Base-by-base conservation (phyloP, 2,329 filamentous ascomycete genomes). In the Chlorencoelia australis region DNA sequence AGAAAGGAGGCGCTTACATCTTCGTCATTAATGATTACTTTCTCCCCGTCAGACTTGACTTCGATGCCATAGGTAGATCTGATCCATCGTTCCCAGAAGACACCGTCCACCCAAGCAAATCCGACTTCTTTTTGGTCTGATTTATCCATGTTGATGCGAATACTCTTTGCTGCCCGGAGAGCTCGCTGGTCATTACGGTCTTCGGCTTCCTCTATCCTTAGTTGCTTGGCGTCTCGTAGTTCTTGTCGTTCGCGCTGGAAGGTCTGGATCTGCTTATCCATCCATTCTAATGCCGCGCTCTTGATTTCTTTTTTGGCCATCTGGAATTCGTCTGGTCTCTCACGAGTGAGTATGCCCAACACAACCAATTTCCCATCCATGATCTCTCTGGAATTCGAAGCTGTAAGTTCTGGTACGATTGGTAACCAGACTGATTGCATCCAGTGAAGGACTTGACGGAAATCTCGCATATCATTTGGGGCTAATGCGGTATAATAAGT, bases 11-110 rank as follows among this genome's bases (percentile, higher is more conserved):
- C 41, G 69, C 84, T 81, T 68, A 94, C 87, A 59, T 94, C 87
- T 67, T 96, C 85, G 52, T 98, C 91, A 49, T 95, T 95, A 63
- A 98, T 91, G 41, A 98, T 82, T 37, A 98, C 84, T 44, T 85
- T 77, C 59, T 96, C 91, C 31, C 89, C 88, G 44, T 91, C 79
- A 54, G 73, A 79, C 43, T 67, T 69, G 20, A 91, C 79, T 50
- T 93, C 83, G 48, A 96, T 82, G 37, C 89, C 89, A 55, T 94
- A 98, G 0, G 89, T 95, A n/a, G 81, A 88, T 48, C 82, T 74
- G 46, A 98, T 76, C 91, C 91, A 98, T 44, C 89, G 75, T 61
- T 96, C 88, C 91, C 91, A 98, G 60, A 96, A 96, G 6, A 85
- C 75, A 33, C 88, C 87, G 57, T 98, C 91, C 9, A 96, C 86